Percentiles rank a stretch among this genome's conserved stretches.
Conservation (phyloP, 2,329 filamentous ascomycete genomes). For the Colletotrichum viniferum region DNA sequence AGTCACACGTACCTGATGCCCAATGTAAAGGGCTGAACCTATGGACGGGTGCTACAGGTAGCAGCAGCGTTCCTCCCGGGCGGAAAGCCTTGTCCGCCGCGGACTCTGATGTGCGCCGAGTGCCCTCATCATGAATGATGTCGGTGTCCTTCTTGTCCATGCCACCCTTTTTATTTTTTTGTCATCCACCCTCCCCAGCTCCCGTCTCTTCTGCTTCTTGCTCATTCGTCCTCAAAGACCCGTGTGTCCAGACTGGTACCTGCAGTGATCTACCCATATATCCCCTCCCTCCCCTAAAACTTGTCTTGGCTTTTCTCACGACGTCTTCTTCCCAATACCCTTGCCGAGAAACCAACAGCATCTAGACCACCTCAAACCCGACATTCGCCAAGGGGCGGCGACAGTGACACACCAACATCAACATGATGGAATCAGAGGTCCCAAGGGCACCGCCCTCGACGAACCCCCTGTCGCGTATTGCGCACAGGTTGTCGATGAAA, state of each 20-base stretch:
- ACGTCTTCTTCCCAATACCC: not conserved
- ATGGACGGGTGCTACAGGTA: not conserved
- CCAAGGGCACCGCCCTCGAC: not conserved
- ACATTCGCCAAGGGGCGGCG: not conserved
- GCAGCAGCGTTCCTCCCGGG: not conserved
- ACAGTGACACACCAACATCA: not conserved
- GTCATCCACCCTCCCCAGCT: not conserved
- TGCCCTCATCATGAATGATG: conserved; percentile 5
- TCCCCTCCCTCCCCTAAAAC: not conserved
- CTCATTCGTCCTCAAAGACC: not conserved
- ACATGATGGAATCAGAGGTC: not conserved
- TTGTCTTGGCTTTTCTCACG: not conserved
- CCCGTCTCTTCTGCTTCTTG: not conserved
- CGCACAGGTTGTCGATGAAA: conserved; percentile 10
- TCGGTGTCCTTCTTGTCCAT: not conserved
- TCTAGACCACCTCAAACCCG: not conserved
- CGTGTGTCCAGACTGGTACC: not conserved
- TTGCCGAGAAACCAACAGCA: not conserved
- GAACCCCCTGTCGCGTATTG: conserved; percentile 24
- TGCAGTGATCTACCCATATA: not conserved
- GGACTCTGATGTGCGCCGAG: not conserved
- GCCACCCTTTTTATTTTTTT: not conserved
- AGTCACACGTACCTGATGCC: not conserved
- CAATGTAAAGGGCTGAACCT: not conserved
- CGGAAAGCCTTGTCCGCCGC: not conserved